Conservation (phyloP, 78 protist genomes). For the Pigoraptor vietnamica region DNA sequence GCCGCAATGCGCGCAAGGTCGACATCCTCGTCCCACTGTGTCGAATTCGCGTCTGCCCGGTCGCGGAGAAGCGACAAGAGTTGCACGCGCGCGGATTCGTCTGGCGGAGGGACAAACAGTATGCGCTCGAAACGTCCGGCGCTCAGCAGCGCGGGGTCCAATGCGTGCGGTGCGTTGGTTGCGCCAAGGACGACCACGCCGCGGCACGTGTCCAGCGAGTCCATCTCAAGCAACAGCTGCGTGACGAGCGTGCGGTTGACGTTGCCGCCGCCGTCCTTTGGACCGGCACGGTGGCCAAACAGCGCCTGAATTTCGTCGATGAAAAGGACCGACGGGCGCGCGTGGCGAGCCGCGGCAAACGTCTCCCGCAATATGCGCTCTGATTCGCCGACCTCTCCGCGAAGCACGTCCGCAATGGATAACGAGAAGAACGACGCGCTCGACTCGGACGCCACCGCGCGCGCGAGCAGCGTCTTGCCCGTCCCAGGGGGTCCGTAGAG, state of each 20-base stretch:
- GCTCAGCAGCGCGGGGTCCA: constrained; percentile 84
- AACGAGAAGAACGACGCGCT: constrained; percentile 98
- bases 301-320: constrained; percentile 98
- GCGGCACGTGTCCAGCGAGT: constrained; percentile 45
- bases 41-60: background rate
- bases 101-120: constrained; percentile 74
- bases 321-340: constrained; percentile 98
- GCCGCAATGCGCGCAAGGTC: constrained; percentile 57
- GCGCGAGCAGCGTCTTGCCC: constrained; percentile 98
- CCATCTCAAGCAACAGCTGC: constrained; percentile 80
- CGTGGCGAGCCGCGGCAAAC: constrained; percentile 98
- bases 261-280: constrained; percentile 43
- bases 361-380: constrained; percentile 98
- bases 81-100: constrained; percentile 52
- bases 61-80: constrained; percentile 23
- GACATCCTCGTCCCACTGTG: constrained; percentile 7
- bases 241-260: constrained; percentile 63
- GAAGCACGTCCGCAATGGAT: constrained; percentile 98
- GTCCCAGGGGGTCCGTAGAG: constrained; percentile 98
- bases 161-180: constrained; percentile 81
- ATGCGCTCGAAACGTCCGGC: constrained; percentile 89
- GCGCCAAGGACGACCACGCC: constrained; percentile 91
- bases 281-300: constrained; percentile 63
- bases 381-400: constrained; percentile 99
- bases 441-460: constrained; percentile 99